phyloP scores from a whole-genome alignment of 108 stramenopile genomes.

The Nitzschia sp. region DNA sequence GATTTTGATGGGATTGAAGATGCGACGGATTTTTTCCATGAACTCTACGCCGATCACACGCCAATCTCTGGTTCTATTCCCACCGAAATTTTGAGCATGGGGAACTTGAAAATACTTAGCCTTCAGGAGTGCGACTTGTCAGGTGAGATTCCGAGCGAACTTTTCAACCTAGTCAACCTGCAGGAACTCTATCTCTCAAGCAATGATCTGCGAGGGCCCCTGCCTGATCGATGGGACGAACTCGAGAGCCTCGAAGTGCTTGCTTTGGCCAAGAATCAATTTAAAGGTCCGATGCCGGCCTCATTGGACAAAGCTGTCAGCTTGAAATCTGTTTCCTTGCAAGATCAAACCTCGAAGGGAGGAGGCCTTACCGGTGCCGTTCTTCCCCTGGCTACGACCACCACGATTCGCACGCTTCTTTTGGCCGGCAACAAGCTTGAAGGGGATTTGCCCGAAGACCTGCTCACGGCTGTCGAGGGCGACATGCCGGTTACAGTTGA shows the following conservation, averaged over 20 bases:
- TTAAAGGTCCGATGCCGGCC: slow-evolving; percentile 48
- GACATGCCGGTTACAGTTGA: slow-evolving; percentile 29
- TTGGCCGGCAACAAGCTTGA: slow-evolving; percentile 29
- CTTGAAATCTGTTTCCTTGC: slow-evolving; percentile 29
- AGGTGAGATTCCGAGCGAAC: slow-evolving; percentile 39
- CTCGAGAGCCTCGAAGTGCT: slow-evolving; percentile 26
- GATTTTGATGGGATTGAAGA: slow-evolving; percentile 39
- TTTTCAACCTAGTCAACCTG: slow-evolving; percentile 36
- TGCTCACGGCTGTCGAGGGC: slow-evolving; percentile 25
- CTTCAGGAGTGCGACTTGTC: slow-evolving; percentile 30
- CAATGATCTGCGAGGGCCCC: slow-evolving; percentile 31
- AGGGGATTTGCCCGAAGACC: slow-evolving; percentile 19
- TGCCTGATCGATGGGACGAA: slow-evolving; percentile 26
- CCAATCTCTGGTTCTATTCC: slow-evolving; percentile 27
- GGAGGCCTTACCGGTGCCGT: slow-evolving; percentile 31
- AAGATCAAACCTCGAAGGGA: slow-evolving; percentile 33
- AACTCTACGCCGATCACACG: slow-evolving; percentile 23
- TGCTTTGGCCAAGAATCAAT: slow-evolving; percentile 37
- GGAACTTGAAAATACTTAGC: slow-evolving; percentile 11
- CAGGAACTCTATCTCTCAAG: slow-evolving; percentile 26
- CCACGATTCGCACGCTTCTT: slow-evolving; percentile 10
- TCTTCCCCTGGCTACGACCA: slow-evolving; percentile 27
- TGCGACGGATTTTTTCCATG: slow-evolving; percentile 38
- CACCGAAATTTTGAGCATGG: slow-evolving; percentile 15
- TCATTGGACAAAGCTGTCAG: slow-evolving; percentile 35